Conservation (phyloP, 2,329 filamentous ascomycete species). For the Venturia nashicola region DNA sequence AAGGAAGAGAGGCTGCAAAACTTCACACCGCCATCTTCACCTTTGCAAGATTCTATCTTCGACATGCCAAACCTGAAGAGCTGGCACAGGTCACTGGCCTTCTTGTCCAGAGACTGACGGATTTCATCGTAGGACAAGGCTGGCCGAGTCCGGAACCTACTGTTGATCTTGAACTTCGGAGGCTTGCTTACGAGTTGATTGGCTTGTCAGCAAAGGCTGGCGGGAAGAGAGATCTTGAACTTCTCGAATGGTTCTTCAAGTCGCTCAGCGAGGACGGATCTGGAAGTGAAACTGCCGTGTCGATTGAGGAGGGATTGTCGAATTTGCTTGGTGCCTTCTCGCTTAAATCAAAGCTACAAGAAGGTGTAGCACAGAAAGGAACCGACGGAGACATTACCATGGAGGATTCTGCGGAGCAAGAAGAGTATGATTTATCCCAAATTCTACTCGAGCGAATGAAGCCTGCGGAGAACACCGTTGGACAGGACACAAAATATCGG, state of each 20-base stretch:
- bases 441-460: conserved; percentile 1
- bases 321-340: conserved; percentile 53
- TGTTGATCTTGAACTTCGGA: conserved; percentile 50
- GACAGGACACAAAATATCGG: conserved; percentile 10
- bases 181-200: conserved; percentile 81
- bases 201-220: conserved; percentile 63
- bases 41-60: conserved; percentile 77
- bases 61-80: conserved; percentile 50
- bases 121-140: conserved; percentile 26
- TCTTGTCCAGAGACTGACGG: conserved; percentile 41
- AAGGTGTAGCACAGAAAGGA: background rate
- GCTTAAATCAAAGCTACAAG: background rate
- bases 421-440: conserved; percentile 1
- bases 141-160: conserved; percentile 28
- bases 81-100: conserved; percentile 54
- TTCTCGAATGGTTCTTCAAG: conserved; percentile 67
- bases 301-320: conserved; percentile 80
- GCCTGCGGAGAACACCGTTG: conserved; percentile 1
- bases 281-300: conserved; percentile 62
- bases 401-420: conserved; percentile 1
- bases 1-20: conserved; percentile 6
- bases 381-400: conserved; percentile 2
- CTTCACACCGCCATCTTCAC: conserved; percentile 6
- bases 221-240: conserved; percentile 40
- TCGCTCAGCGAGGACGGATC: conserved; percentile 72